Conservation (phyloP, 306 rosid species). For the Castanopsis chinensis region DNA sequence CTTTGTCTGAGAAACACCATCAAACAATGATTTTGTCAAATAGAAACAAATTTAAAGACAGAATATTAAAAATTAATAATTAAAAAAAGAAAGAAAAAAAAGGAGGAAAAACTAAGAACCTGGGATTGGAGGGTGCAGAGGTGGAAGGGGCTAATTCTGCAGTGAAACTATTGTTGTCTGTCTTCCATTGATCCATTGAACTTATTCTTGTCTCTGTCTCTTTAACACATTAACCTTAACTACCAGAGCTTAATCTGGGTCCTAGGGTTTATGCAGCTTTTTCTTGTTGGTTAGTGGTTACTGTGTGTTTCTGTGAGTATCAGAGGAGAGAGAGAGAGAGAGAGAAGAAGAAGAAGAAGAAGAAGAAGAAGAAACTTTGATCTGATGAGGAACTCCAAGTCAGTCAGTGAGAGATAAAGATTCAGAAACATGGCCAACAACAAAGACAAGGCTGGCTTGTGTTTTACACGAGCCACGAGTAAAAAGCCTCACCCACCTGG, state of each 20-base stretch:
- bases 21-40: not conserved
- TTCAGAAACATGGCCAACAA: not conserved
- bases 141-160: slow-evolving; percentile 37
- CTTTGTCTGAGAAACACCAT: slow-evolving; percentile 43
- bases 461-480: not conserved
- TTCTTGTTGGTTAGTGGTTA: not conserved
- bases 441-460: not conserved
- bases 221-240: not conserved
- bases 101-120: too few relatives aligned
- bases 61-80: not conserved
- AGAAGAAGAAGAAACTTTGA: not conserved
- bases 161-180: slow-evolving; percentile 31
- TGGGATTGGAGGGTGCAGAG: slow-evolving; percentile 20
- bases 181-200: slow-evolving; percentile 48
- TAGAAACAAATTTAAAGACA: not conserved
- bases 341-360: too few relatives aligned
- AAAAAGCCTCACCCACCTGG: not conserved
- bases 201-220: not conserved
- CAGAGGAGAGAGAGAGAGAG: too few relatives aligned
- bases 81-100: not conserved
- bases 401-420: not conserved
- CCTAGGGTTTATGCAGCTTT: not conserved
- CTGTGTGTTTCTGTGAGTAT: not conserved
- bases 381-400: not conserved
- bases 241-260: not conserved